Evolutionary conservation across 768 basidiomycete species (phyloP).

Genomic region (Rhodosporidiobolus odoratus): DNA sequence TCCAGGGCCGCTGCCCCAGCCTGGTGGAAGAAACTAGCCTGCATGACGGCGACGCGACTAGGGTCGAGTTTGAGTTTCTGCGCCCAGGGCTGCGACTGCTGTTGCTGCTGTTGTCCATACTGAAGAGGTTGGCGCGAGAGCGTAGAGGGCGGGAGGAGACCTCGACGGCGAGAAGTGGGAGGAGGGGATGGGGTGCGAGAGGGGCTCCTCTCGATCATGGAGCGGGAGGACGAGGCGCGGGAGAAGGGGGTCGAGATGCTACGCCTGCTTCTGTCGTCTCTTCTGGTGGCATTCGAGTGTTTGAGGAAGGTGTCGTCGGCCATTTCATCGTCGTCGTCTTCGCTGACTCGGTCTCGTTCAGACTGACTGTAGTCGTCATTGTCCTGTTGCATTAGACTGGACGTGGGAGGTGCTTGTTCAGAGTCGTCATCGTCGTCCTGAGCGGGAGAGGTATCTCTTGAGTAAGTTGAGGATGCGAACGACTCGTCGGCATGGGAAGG

Average conservation of each 20-base stretch:
- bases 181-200: not conserved
- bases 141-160: not conserved
- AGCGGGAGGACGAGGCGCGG: not conserved
- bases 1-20: not conserved
- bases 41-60: constrained; percentile 89
- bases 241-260: not conserved
- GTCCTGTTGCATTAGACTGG: constrained; percentile 2
- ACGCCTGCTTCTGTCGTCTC: not conserved
- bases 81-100: constrained; percentile 54
- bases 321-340: constrained; percentile 6
- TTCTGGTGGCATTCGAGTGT: not conserved
- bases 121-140: not conserved
- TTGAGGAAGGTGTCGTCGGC: constrained; percentile 1
- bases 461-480: constrained; percentile 6
- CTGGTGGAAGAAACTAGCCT: constrained; percentile 65
- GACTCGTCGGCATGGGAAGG: not conserved
- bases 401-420: not conserved
- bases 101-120: not conserved
- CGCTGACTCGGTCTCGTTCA: not conserved
- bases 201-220: too few relatives aligned
- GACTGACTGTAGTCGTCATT: not conserved
- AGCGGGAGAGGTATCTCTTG: not conserved
- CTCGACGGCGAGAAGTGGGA: not conserved
- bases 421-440: not conserved
- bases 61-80: constrained; percentile 70